Percentiles rank a stretch among this genome's conserved stretches.
Conservation (phyloP, 2,329 filamentous ascomycete species). For the Colletotrichum chlorophyti region DNA sequence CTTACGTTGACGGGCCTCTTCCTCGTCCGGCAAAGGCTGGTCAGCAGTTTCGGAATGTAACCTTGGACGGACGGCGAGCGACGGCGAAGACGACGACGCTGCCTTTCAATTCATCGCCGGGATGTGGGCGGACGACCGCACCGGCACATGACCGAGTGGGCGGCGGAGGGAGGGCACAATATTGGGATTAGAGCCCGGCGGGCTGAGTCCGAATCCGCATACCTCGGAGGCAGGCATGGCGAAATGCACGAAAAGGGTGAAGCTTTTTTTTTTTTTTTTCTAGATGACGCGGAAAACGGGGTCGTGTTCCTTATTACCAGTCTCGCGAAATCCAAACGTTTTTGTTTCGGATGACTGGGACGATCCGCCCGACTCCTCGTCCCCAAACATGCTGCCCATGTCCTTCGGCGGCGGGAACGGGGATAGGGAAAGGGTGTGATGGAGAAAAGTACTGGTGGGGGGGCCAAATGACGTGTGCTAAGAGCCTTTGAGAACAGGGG, state of each 20-base stretch:
- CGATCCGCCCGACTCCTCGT: too few relatives aligned
- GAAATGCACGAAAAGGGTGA: background rate
- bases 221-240: conserved; percentile 7
- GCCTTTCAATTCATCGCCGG: conserved; percentile 1
- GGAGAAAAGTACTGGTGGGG: too few relatives aligned
- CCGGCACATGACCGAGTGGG: conserved; percentile 17
- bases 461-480: conserved; percentile 21
- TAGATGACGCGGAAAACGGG: background rate
- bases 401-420: background rate
- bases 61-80: background rate
- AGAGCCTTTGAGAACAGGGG: conserved; percentile 2
- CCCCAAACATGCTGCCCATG: too few relatives aligned
- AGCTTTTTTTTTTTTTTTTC: too few relatives aligned
- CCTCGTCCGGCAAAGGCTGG: background rate
- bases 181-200: background rate
- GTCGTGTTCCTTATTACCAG: background rate
- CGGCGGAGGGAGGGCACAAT: background rate
- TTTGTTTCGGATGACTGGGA: too few relatives aligned
- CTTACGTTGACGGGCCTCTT: background rate
- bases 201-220: background rate
- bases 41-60: background rate
- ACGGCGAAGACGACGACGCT: conserved; percentile 1
- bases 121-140: conserved; percentile 12
- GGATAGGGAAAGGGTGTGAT: background rate
- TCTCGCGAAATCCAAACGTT: background rate